These are phyloP conservation scores for Adiantum capillusveneris DNA, from an alignment of 75 land plant species.

Conservation along the genomic window DNA sequence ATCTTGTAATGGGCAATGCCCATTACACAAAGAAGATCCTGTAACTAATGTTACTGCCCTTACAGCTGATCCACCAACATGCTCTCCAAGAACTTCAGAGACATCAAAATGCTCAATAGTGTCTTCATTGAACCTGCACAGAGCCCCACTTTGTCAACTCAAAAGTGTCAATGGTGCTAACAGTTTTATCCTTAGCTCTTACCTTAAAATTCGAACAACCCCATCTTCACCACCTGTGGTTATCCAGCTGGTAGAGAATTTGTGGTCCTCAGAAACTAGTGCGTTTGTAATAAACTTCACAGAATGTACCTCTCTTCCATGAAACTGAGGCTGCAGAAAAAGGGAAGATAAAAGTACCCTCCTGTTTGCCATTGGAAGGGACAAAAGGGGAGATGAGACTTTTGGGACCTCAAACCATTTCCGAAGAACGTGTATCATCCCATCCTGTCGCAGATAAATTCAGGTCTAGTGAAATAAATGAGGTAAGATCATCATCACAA, in stretches of 20 bases:
- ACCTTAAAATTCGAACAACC: conserved; percentile 80
- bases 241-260: conserved; percentile 32
- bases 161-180: no score
- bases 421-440: conserved; percentile 59
- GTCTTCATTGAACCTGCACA: background rate
- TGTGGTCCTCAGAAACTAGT: background rate
- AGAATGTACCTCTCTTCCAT: conserved; percentile 91
- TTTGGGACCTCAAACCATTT: conserved; percentile 35
- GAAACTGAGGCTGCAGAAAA: conserved; percentile 71
- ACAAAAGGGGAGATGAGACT: background rate
- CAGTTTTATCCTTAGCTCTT: background rate
- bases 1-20: background rate
- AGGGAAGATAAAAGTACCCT: conserved; percentile 11
- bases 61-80: conserved; percentile 98
- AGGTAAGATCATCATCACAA: no score
- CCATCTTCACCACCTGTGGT: conserved; percentile 98
- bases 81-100: conserved; percentile 59
- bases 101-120: background rate
- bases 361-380: background rate
- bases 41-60: conserved; percentile 60
- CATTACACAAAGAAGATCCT: conserved; percentile 17
- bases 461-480: no score
- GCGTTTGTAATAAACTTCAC: conserved; percentile 50
- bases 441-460: conserved; percentile 47
- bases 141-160: no score